Percentiles rank a stretch among this genome's conserved stretches.
Conservation (phyloP, 306 rosid species). For the Gleditsia sinensis region DNA sequence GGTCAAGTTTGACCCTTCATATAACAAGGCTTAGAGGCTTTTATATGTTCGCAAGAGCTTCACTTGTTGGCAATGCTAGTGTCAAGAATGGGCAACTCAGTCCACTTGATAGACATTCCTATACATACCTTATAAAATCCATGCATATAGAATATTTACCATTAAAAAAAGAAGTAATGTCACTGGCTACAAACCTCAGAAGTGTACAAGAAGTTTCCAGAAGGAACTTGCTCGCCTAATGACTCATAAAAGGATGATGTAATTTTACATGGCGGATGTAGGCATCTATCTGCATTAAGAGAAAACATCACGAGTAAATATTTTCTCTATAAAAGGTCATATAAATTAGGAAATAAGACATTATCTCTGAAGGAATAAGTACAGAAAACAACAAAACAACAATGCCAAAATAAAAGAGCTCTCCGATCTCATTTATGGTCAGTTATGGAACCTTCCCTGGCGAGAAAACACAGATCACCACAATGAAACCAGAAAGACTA, state of each 20-base stretch:
- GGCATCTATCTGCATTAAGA: conserved; percentile 46
- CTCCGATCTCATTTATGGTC: background rate
- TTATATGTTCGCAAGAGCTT: background rate
- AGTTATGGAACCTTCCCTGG: background rate
- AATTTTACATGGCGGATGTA: conserved; percentile 43
- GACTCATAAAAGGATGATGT: conserved; percentile 43
- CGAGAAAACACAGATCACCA: background rate
- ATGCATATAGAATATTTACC: background rate
- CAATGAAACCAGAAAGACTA: conserved; percentile 1
- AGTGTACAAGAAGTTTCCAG: conserved; percentile 41
- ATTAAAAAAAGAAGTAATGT: conserved; percentile 4
- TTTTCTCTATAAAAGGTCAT: background rate
- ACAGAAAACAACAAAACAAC: background rate
- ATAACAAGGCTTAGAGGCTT: background rate
- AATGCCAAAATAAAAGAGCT: background rate
- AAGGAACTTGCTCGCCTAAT: conserved; percentile 41
- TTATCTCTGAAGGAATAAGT: background rate
- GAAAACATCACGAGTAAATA: conserved; percentile 20
- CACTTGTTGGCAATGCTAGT: background rate
- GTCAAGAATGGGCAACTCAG: background rate
- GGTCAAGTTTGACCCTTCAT: background rate
- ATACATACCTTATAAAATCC: background rate
- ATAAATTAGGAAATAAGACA: background rate
- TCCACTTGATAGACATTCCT: background rate
- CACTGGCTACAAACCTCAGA: conserved; percentile 46